Base-by-base conservation (phyloP, 139 green algal species). In the Tetraselmis striata region DNA sequence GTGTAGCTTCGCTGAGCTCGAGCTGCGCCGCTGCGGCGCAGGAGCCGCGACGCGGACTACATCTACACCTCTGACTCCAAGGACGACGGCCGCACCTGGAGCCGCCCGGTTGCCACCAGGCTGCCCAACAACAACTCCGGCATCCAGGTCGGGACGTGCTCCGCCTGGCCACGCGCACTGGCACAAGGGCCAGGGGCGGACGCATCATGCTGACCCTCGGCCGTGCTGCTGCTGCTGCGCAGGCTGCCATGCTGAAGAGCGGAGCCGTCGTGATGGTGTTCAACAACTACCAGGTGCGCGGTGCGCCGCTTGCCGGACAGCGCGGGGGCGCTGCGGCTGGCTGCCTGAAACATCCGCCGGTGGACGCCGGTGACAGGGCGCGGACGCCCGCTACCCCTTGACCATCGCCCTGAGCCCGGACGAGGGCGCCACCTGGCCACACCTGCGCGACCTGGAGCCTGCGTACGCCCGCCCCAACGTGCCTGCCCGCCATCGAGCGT, bases 91-190 rank as follows among this genome's bases (percentile, higher is more conserved):
- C 5, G 2, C 2, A 77, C 74, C 2, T 77, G 74, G 74, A 77
- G 26, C 74, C 74, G 2, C 74, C 74, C 74, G 2, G 26, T 28
- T 28, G 26, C 26, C 74, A 77, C 26, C 74, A 77, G 23, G 74
- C 74, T 77, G 26, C 74, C 74, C 22, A 77, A 77, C 74, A 77
- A 77, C 74, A 77, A 77, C 74, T 77, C 74, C 25, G 74, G 74
- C 74, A 77, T 77, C 74, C 74, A 77, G 45, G 45, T 67, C 11
- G 18, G 45, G n/a, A n/a, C n/a, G n/a, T n/a, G n/a, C n/a, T n/a
- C n/a, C n/a, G n/a, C n/a, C n/a, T n/a, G n/a, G n/a, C n/a, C n/a
- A n/a, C n/a, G n/a, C n/a, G n/a, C n/a, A n/a, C n/a, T n/a, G n/a
- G n/a, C n/a, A n/a, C n/a, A n/a, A n/a, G n/a, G n/a, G n/a, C n/a